Conservation (phyloP, 345 rosid species). For the Ceriops decandra region DNA sequence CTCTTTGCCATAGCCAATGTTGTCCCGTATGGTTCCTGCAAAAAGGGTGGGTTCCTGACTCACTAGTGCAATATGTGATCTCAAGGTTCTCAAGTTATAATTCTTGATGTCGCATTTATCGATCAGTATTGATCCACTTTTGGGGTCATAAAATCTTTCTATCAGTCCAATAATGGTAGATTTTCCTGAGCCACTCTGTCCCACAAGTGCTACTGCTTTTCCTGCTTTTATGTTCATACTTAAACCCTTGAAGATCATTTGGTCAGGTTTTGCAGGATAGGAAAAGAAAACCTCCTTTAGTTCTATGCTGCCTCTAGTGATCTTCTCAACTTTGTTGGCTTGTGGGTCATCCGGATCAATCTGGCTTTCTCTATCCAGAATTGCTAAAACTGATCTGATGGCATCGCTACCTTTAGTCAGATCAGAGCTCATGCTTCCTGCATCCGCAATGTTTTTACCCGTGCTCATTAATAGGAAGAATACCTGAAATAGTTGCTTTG, state of each 20-base stretch:
- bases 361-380: constrained; percentile 32
- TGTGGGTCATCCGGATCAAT: constrained; percentile 36
- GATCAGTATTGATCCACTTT: constrained; percentile 27
- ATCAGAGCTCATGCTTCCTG: constrained; percentile 51
- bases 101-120: constrained; percentile 39
- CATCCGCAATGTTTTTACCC: constrained; percentile 44
- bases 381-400: constrained; percentile 30
- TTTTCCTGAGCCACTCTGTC: constrained; percentile 53
- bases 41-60: constrained; percentile 31
- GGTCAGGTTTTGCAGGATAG: constrained; percentile 43
- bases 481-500: constrained; percentile 38
- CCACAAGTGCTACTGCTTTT: constrained; percentile 38
- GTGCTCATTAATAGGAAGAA: constrained; percentile 50
- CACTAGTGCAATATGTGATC: constrained; percentile 46
- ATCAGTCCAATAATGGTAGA: constrained; percentile 41
- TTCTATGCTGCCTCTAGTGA: constrained; percentile 32
- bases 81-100: constrained; percentile 36
- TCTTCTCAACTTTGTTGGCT: constrained; percentile 13
- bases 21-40: constrained; percentile 11
- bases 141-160: constrained; percentile 48
- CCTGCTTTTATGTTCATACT: constrained; percentile 39
- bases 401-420: constrained; percentile 40
- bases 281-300: constrained; percentile 31
- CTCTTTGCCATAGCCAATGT: constrained; percentile 13
- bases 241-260: constrained; percentile 35